Base-by-base conservation (phyloP, 148 eudicot genomes). In the Nyssa sinensis region DNA sequence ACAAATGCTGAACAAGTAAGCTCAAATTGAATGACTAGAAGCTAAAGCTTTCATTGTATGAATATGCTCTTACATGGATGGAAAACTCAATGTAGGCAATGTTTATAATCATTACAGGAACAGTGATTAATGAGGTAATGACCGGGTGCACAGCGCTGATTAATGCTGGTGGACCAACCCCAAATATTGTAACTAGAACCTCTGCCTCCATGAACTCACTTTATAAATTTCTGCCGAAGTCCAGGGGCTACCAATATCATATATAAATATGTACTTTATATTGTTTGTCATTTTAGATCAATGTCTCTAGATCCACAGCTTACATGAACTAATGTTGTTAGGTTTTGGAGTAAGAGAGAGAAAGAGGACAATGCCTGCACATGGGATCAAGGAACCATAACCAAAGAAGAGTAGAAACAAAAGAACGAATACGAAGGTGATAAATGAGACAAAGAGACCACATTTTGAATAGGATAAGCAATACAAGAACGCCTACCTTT, bases 161-260 rank as follows among this genome's bases (percentile, higher is more conserved):
- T 55, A 55, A 55, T 55, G 59, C 4, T 24, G 5, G 59, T 2
- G 7, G 25, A 35, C 66, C 8, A 71, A 35, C 65, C 30, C 30
- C 19, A 34, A 57, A 33, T 17, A 19, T 35, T 30, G 44, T 24
- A 33, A 35, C 41, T n/a, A 55, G 74, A 33, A 57, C 17, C 24
- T 70, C 63, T 70, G n/a, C 58, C 23, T 51, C 41, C 19, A 17
- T 25, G 33, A 47, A 49, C 58, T 49, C 61, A 69, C 49, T 49
- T 59, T 31, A 30, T 25, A 44, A 47, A 10, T 12, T 17, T 16
- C 31, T 4, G n/a, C n/a, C n/a, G n/a, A n/a, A n/a, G n/a, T 25
- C 31, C 4, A 67, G 17, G 16, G 51, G 23, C 5, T 34, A 25
- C 13, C 14, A 28, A 68, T 28, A 47, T 55, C 59, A 44, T 12